Conservation (phyloP, 164 flowering plant species). For the Berberis vulgaris region DNA sequence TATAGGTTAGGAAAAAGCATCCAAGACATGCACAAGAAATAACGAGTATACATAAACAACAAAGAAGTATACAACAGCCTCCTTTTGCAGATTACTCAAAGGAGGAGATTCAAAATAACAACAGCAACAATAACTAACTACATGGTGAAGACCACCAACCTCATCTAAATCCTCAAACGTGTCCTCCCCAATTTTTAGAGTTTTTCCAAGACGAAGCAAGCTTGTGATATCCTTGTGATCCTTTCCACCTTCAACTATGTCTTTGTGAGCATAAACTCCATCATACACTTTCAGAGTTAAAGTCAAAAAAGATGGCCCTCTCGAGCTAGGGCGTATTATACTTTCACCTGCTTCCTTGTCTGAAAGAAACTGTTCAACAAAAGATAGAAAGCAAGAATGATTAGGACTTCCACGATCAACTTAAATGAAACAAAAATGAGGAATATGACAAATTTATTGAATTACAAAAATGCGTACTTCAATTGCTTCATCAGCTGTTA, state of each 20-base stretch:
- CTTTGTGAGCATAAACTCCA: conserved; percentile 93
- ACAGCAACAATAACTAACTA: neutral
- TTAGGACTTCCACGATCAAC: neutral
- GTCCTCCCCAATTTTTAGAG: conserved; percentile 87
- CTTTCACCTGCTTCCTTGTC: conserved; percentile 95
- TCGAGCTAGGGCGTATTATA: conserved; percentile 84
- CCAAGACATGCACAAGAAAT: no score
- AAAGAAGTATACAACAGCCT: no score
- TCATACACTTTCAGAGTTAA: conserved; percentile 82
- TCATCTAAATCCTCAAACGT: conserved; percentile 96
- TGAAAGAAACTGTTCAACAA: conserved; percentile 50
- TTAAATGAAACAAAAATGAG: neutral
- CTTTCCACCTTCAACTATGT: conserved; percentile 84
- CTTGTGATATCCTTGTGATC: conserved; percentile 92
- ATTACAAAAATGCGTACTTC: conserved; percentile 39
- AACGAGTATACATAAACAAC: no score
- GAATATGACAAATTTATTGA: neutral
- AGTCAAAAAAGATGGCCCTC: conserved; percentile 77
- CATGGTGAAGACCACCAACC: conserved; percentile 17
- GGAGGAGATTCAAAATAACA: neutral
- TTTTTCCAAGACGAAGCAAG: conserved; percentile 85
- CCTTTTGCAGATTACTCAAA: no score
- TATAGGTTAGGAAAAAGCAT: no score
- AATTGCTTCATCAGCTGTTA: conserved; percentile 85
- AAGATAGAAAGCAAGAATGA: neutral